A percentile compares a stretch with the other conserved stretches of the same genome.
Evolutionary conservation across 2,329 filamentous ascomycete species (phyloP).

Genomic region (Achaetomium macrosporum): DNA sequence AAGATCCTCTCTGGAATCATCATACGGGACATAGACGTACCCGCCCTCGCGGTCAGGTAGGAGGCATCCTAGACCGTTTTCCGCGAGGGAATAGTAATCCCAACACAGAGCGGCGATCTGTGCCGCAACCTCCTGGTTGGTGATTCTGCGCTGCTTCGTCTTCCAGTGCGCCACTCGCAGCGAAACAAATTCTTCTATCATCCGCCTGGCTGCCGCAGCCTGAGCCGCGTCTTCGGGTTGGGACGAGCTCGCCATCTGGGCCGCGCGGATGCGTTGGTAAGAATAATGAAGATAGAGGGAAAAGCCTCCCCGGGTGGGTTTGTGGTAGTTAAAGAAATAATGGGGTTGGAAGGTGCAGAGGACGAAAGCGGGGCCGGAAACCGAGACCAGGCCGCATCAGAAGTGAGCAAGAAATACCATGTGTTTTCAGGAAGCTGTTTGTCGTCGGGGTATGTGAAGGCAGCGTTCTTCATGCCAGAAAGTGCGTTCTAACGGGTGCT

Average conservation of each 20-base stretch:
- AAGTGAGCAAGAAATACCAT: not conserved
- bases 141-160: not conserved
- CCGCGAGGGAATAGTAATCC: not conserved
- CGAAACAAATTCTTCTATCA: constrained; percentile 8
- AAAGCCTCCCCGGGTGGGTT: not conserved
- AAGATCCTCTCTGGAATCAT: not conserved
- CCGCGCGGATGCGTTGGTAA: not conserved
- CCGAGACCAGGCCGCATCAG: not conserved
- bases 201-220: not conserved
- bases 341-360: not conserved
- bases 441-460: not conserved
- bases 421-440: not conserved
- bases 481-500: no score
- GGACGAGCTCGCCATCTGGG: not conserved
- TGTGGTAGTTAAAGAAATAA: not conserved
- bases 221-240: no score
- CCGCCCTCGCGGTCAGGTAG: not conserved
- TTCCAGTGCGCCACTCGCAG: constrained; percentile 8
- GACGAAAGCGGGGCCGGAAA: not conserved
- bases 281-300: no score
- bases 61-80: constrained; percentile 5
- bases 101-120: not conserved
- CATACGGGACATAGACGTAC: constrained; percentile 8
- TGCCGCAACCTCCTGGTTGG: not conserved
- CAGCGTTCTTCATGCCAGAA: not conserved